These are phyloP conservation scores for Dryas octopetala DNA, from an alignment of 306 rosid genomes.

Conservation along the genomic window DNA sequence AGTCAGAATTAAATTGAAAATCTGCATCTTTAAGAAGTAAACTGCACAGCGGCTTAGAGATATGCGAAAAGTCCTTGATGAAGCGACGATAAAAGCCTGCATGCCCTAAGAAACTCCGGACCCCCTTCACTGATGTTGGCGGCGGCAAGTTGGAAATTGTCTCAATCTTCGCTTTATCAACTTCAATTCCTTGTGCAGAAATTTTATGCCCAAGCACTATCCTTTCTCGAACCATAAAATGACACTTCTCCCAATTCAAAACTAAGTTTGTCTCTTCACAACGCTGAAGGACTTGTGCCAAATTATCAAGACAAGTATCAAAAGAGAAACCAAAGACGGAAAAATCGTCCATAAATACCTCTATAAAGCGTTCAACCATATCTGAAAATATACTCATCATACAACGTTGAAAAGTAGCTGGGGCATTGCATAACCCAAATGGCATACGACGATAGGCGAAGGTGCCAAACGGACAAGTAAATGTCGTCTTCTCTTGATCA, in stretches of 20 bases:
- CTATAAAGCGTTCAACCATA: too few relatives aligned
- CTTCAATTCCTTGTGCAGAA: background rate
- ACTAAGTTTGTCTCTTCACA: background rate
- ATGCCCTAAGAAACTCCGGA: too few relatives aligned
- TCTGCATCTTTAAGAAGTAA: background rate
- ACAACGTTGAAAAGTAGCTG: too few relatives aligned
- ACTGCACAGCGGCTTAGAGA: background rate
- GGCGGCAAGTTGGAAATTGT: too few relatives aligned
- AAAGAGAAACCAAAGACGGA: slow-evolving; percentile 2
- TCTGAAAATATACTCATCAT: too few relatives aligned
- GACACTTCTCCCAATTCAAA: too few relatives aligned
- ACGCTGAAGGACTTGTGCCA: background rate
- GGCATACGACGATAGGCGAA: background rate
- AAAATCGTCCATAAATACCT: background rate
- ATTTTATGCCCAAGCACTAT: background rate
- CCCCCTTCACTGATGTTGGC: too few relatives aligned
- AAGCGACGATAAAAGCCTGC: too few relatives aligned
- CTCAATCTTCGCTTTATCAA: too few relatives aligned
- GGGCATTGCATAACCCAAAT: background rate
- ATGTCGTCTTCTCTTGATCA: background rate
- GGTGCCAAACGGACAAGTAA: background rate
- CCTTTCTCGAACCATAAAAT: background rate
- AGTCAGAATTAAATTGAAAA: background rate
- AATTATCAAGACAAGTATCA: background rate
- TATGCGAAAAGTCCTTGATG: background rate